Evolutionary conservation across 2,329 filamentous ascomycete species (phyloP).

Genomic region (Leptodontidium sp.): DNA sequence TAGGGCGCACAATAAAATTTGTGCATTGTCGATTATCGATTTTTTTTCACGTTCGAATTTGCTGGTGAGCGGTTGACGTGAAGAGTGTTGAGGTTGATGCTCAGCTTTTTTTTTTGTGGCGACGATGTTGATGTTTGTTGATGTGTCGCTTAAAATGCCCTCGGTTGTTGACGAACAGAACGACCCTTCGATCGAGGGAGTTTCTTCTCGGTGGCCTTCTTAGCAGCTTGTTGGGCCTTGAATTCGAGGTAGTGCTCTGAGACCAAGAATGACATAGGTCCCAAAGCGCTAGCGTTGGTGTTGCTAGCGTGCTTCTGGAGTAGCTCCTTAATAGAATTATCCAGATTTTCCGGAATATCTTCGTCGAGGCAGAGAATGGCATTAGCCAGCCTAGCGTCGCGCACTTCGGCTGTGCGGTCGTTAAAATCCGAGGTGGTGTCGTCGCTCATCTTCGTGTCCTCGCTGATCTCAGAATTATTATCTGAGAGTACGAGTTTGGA

Average conservation of each 20-base stretch:
- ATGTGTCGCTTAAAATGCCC: not conserved
- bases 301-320: constrained; percentile 16
- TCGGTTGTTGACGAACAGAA: not conserved
- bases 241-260: constrained; percentile 23
- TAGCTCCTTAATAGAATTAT: constrained; percentile 27
- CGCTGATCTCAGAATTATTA: not conserved
- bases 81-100: not conserved
- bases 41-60: not conserved
- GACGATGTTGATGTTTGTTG: constrained; percentile 1
- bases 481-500: constrained; percentile 16
- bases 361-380: constrained; percentile 26
- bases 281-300: constrained; percentile 5
- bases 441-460: not conserved
- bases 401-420: constrained; percentile 10
- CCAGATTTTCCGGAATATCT: constrained; percentile 25
- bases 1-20: constrained; percentile 2
- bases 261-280: constrained; percentile 21
- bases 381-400: constrained; percentile 24
- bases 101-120: not conserved
- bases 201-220: constrained; percentile 22
- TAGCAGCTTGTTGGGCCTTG: constrained; percentile 18
- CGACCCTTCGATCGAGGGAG: constrained; percentile 25
- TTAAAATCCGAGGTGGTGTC: constrained; percentile 16
- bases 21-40: not conserved
- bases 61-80: not conserved